Base-by-base conservation (phyloP, 2,329 filamentous ascomycete species). In the Ceratocystis harringtonii region DNA sequence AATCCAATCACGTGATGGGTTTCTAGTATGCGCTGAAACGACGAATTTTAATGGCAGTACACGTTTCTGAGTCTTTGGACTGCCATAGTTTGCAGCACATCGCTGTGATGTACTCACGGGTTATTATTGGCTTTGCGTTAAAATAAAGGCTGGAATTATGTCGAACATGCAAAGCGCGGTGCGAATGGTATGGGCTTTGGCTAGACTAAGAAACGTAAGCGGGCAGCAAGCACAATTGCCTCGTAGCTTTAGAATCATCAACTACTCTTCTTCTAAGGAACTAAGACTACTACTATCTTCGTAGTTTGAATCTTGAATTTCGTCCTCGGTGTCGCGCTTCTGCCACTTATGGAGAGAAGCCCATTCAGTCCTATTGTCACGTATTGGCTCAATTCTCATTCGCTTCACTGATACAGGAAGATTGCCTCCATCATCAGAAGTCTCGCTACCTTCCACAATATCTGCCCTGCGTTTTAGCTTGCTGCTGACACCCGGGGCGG, bases 231-330 rank as follows among this genome's bases (percentile, higher is more conserved):
- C 12, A 25, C 5, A 28, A 15, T 52, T 52, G 7, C 19, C 25
- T 25, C 22, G 48, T 52, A 22, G 22, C 48, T 25, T 15, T 28
- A 8, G 25, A 52, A 25, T 25, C 15, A 28, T 8, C 19, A 5
- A 52, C 19, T 52, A 10, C 19, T 28, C 1, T 25, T 10, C 25
- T 52, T 6, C 19, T 62, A 25, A 62, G n/a, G 25, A 36, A n/a
- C 30, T 41, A 30, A 5, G 1, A 8, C 22, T 6, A 3, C 22
- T 6, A 3, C 12, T 17, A 48, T 62, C 60, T 41, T 62, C 60
- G 30, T 62, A 32, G 41, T 62, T 41, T 2, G 60, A 62, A 45
- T 62, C 60, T 41, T 62, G 60, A n/a, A 62, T 48, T 43, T 44
- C 60, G 15, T 62, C 60, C 10, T 48, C 41, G 2, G 25, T 28